Evolutionary conservation across 495 filamentous ascomycete genomes (phyloP), one percentile per base, ranked within the genome.

Genomic region (Antarctomyces pellizariae): DNA sequence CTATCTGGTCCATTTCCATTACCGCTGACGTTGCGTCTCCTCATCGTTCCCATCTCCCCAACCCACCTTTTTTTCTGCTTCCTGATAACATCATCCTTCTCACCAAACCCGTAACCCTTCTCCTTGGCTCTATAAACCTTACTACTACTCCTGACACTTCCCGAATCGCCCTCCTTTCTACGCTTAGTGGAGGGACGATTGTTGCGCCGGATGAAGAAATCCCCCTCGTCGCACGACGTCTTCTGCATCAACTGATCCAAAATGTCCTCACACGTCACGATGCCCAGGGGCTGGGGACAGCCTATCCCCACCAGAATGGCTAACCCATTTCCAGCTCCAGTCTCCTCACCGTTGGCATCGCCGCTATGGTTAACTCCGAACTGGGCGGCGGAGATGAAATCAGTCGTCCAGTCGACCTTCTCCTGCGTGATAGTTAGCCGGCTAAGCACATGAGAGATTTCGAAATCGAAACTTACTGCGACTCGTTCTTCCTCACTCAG

Each of bases 241-340:
- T 37, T 41, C 12, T 41, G 37, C 14, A 41, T 17, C 10, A 41
- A 14, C 2, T 28, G 26, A 25, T 34, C 31, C 4, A 41, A 25
- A 16, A 41, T 18, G 17, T 41, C 37, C 12, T 41, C 37, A 15
- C 33, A 37, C 3, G 37, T 41, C 11, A 41, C 20, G 20, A 41
- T 41, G 3, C 37, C 37, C 16, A 37, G 11, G 19, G 37, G 37
- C 7, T 11, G 24, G 6, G 7, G 6, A 26, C n/a, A n/a, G n/a
- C n/a, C n/a, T n/a, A n/a, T n/a, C n/a, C n/a, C n/a, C n/a, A n/a
- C n/a, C n/a, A n/a, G n/a, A n/a, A n/a, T n/a, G n/a, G n/a, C n/a
- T n/a, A n/a, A n/a, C n/a, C n/a, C n/a, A n/a, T n/a, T n/a, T n/a
- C n/a, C n/a, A n/a, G n/a, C n/a, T n/a, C n/a, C n/a, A n/a, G n/a